A percentile compares a stretch with the other conserved stretches of the same genome.
phyloP scores from a whole-genome alignment of 2,329 filamentous ascomycete species.

The Chrysoporthe austroafricana region DNA sequence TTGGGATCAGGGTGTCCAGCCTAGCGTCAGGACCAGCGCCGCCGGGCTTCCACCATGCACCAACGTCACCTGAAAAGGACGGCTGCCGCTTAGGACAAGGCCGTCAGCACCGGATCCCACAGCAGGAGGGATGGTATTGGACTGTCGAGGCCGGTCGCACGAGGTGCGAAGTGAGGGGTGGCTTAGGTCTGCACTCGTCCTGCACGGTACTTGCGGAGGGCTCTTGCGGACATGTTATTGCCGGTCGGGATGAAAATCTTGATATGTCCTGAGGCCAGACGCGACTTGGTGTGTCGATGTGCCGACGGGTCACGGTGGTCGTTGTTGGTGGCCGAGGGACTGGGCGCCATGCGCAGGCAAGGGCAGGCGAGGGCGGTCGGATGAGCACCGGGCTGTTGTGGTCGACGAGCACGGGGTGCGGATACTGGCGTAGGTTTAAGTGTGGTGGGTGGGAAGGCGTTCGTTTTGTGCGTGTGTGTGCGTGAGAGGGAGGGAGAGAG shows the following conservation, averaged over 20 bases:
- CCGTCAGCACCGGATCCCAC: neutral
- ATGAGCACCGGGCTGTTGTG: too few relatives aligned
- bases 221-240: neutral
- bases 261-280: neutral
- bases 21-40: conserved; percentile 8
- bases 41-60: conserved; percentile 13
- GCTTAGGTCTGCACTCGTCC: neutral
- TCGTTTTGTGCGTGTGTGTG: too few relatives aligned
- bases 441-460: too few relatives aligned
- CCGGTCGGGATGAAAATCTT: neutral
- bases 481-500: too few relatives aligned
- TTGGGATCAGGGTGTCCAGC: neutral
- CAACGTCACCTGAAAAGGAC: neutral
- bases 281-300: too few relatives aligned
- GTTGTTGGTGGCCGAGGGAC: too few relatives aligned
- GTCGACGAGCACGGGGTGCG: too few relatives aligned
- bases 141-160: neutral
- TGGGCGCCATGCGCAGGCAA: neutral
- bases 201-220: neutral
- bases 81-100: neutral
- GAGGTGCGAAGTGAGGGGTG: neutral
- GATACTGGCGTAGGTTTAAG: too few relatives aligned
- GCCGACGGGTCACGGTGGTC: too few relatives aligned
- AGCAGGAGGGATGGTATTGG: neutral
- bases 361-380: neutral